Evolutionary conservation across 2,329 filamentous ascomycete species (phyloP).

Genomic region (Rhexocercosporidium sp.): DNA sequence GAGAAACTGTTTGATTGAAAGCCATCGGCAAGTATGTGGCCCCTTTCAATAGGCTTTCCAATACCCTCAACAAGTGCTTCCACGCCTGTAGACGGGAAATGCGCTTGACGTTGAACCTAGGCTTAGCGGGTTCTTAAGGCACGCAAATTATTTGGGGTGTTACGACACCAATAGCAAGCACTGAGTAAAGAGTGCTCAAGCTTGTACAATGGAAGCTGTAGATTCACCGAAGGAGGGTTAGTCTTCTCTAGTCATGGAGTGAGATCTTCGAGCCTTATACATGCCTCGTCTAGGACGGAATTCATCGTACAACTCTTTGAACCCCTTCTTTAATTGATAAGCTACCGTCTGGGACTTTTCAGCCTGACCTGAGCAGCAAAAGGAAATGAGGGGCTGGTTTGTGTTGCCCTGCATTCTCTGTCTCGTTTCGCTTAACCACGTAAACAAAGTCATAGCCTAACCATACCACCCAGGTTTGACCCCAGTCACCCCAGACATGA

Average conservation of each 20-base stretch:
- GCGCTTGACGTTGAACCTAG: background rate
- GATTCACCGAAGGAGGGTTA: too few species aligned
- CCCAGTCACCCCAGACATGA: background rate
- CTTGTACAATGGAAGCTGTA: constrained; percentile 10
- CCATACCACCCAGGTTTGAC: background rate
- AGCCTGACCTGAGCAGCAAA: too few species aligned
- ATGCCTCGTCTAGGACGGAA: too few species aligned
- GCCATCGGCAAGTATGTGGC: constrained; percentile 21
- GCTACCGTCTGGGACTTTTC: too few species aligned
- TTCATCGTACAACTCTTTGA: too few species aligned
- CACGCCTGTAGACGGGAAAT: background rate
- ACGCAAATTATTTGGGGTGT: background rate
- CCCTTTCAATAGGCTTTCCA: background rate
- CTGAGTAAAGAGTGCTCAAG: background rate
- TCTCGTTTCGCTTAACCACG: background rate
- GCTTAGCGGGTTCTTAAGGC: background rate
- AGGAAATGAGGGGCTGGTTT: too few species aligned
- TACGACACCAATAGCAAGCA: background rate
- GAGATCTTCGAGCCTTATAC: too few species aligned
- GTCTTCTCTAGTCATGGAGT: too few species aligned
- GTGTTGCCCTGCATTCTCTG: too few species aligned
- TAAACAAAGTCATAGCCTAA: background rate
- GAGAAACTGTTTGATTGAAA: constrained; percentile 26
- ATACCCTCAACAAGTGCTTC: background rate
- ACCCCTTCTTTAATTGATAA: too few species aligned